phyloP scores from a whole-genome alignment of 768 basidiomycete genomes.

The Asterophora parasitica region DNA sequence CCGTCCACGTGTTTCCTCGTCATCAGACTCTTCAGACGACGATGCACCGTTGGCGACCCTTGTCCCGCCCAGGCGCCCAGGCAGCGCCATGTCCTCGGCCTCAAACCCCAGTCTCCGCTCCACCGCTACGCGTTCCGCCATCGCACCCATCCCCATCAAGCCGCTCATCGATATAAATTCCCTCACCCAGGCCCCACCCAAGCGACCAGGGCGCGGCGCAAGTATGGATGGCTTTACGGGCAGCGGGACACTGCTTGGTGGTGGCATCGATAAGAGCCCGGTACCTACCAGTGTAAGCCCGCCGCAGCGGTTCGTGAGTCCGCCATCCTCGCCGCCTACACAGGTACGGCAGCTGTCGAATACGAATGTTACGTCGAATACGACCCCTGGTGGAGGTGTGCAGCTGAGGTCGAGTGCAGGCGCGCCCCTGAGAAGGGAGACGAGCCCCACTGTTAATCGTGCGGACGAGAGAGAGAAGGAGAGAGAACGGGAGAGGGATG shows the following conservation, averaged over 20 bases:
- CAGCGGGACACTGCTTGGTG: constrained; percentile 25
- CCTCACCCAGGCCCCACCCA: constrained; percentile 24
- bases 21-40: constrained; percentile 39
- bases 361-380: not conserved
- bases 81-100: constrained; percentile 50
- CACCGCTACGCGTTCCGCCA: not conserved
- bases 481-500: constrained; percentile 28
- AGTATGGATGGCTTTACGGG: constrained; percentile 34
- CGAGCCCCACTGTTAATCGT: not conserved
- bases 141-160: constrained; percentile 19
- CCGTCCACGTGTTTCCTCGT: constrained; percentile 5
- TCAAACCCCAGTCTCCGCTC: constrained; percentile 15
- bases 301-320: constrained; percentile 32
- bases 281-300: constrained; percentile 20
- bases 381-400: constrained; percentile 12
- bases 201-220: constrained; percentile 18
- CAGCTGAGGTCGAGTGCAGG: not conserved
- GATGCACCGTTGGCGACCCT: constrained; percentile 64
- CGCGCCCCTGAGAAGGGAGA: not conserved
- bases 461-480: not conserved
- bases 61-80: constrained; percentile 60
- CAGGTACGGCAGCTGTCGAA: constrained; percentile 10
- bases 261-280: constrained; percentile 16
- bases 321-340: constrained; percentile 29
- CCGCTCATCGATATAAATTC: constrained; percentile 50